phyloP scores from a whole-genome alignment of 1,139 yeast species.

The Suhomyces bribrorum region DNA sequence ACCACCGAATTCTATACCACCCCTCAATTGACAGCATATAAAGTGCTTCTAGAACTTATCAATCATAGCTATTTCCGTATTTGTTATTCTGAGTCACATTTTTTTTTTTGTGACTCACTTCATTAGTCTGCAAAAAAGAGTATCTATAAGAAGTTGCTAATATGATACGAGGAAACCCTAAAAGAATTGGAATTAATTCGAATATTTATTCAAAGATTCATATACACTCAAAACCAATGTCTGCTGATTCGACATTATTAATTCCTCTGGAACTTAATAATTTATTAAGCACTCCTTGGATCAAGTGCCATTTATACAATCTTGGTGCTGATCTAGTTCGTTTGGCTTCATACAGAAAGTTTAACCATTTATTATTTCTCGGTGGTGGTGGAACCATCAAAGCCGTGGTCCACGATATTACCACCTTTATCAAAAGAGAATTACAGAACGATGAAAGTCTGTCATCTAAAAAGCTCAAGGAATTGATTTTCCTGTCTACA shows the following conservation, averaged over 20 bases:
- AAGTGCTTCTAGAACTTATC: too few relatives aligned
- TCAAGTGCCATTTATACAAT: conserved; percentile 35
- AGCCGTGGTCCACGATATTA: conserved; percentile 37
- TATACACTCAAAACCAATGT: conserved; percentile 7
- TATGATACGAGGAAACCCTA: conserved; percentile 13
- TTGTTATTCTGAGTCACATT: too few relatives aligned
- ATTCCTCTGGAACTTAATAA: conserved; percentile 18
- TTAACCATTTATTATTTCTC: conserved; percentile 30
- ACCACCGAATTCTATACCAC: too few relatives aligned
- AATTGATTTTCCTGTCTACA: conserved; percentile 19
- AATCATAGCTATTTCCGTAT: too few relatives aligned
- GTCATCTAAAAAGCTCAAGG: conserved; percentile 26
- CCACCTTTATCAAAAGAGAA: conserved; percentile 38
- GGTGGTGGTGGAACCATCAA: conserved; percentile 43
- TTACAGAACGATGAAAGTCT: conserved; percentile 19
- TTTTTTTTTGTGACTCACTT: neutral
- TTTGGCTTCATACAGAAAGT: conserved; percentile 37
- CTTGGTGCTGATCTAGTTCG: conserved; percentile 41
- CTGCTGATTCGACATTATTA: conserved; percentile 4
- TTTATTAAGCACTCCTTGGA: conserved; percentile 29
- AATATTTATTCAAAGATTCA: conserved; percentile 8
- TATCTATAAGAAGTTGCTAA: too few relatives aligned
- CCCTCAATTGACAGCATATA: too few relatives aligned
- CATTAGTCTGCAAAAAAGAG: neutral
- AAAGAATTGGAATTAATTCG: conserved; percentile 8